Evolutionary conservation across 805 yeast genomes (phyloP).

Genomic region (Hanseniaspora occidentalis): DNA sequence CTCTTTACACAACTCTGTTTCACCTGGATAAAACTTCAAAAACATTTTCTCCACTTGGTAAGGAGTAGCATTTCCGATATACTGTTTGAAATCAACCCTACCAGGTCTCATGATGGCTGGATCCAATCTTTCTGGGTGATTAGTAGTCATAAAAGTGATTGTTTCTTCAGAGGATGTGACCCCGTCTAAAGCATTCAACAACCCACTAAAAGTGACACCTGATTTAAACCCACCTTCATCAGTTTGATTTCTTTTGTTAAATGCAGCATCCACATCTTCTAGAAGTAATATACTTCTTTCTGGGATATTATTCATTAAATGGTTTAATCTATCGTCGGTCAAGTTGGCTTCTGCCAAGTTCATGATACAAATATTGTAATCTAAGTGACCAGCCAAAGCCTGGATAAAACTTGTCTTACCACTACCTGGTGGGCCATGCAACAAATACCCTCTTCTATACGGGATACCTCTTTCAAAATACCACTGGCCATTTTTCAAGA

Average conservation of each 20-base stretch:
- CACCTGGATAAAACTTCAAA: conserved; percentile 65
- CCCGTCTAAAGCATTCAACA: conserved; percentile 89
- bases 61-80: conserved; percentile 77
- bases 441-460: conserved; percentile 82
- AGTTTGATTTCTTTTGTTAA: conserved; percentile 65
- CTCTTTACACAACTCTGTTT: conserved; percentile 37
- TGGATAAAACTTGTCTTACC: conserved; percentile 95
- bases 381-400: conserved; percentile 92
- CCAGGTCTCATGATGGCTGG: conserved; percentile 94
- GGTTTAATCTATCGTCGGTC: conserved; percentile 90
- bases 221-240: conserved; percentile 68
- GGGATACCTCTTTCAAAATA: conserved; percentile 96
- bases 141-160: conserved; percentile 94
- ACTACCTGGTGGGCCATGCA: conserved; percentile 96
- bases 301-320: conserved; percentile 92
- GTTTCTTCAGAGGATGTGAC: conserved; percentile 97
- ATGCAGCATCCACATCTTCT: conserved; percentile 96
- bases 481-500: conserved; percentile 74
- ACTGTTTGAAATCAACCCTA: conserved; percentile 72
- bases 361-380: conserved; percentile 87
- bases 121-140: conserved; percentile 88
- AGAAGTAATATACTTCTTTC: conserved; percentile 71
- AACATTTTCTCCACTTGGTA: conserved; percentile 78
- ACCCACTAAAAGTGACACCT: conserved; percentile 92
- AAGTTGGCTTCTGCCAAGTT: conserved; percentile 82